phyloP scores from a whole-genome alignment of 495 filamentous ascomycete genomes.

The Aspergillus saccharolyticus region DNA sequence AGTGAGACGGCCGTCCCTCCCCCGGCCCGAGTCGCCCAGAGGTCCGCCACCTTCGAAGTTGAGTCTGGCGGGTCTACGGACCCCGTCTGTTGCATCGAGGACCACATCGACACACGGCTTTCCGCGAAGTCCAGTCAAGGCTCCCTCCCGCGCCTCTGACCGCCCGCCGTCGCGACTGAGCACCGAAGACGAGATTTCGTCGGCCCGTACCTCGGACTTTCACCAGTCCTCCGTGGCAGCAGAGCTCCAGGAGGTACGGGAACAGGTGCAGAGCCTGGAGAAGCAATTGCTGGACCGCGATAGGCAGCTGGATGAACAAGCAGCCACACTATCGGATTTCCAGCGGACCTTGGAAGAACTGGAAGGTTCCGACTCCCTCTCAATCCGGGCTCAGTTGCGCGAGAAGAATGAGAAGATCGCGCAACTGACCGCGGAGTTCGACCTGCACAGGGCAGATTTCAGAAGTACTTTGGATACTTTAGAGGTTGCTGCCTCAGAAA shows the following conservation, averaged over 20 bases:
- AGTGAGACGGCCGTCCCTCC: slow-evolving; percentile 61
- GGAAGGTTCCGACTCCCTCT: slow-evolving; percentile 72
- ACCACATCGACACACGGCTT: slow-evolving; percentile 28
- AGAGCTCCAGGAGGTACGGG: slow-evolving; percentile 47
- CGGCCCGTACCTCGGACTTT: slow-evolving; percentile 41
- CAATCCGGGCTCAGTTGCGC: slow-evolving; percentile 73
- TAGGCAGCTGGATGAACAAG: slow-evolving; percentile 80
- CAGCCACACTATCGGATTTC: slow-evolving; percentile 65
- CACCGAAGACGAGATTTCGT: slow-evolving; percentile 33
- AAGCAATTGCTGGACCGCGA: slow-evolving; percentile 78
- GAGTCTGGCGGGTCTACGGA: slow-evolving; percentile 51
- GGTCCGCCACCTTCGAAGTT: slow-evolving; percentile 48
- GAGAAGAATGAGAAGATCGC: slow-evolving; percentile 97
- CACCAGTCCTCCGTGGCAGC: slow-evolving; percentile 36
- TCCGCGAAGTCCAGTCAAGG: slow-evolving; percentile 39
- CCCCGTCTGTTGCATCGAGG: slow-evolving; percentile 35
- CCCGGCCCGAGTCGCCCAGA: slow-evolving; percentile 76
- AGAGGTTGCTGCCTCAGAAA: slow-evolving; percentile 93
- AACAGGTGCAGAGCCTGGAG: slow-evolving; percentile 60
- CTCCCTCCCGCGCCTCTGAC: slow-evolving; percentile 39
- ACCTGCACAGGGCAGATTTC: slow-evolving; percentile 92
- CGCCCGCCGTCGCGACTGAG: slow-evolving; percentile 42
- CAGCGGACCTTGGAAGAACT: slow-evolving; percentile 48
- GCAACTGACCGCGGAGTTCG: slow-evolving; percentile 89
- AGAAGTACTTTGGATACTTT: slow-evolving; percentile 93